A percentile compares a stretch with the other conserved stretches of the same genome.
phyloP scores from a whole-genome alignment of 202 grass and related monocot genomes.

The Setaria italica region DNA sequence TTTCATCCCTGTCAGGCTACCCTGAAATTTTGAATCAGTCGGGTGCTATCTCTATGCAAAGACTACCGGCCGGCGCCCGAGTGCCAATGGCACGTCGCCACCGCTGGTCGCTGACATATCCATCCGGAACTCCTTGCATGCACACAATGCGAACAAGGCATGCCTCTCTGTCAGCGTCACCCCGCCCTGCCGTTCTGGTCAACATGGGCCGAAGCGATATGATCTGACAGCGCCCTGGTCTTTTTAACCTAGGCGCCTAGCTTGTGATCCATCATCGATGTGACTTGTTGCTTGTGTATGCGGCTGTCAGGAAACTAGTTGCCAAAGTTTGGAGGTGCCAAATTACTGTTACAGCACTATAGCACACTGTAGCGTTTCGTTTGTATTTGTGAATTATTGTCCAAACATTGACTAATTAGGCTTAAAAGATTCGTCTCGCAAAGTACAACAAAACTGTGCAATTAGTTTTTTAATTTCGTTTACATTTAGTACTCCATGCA shows the following conservation, averaged over 20 bases:
- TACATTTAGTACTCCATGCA: too few species aligned
- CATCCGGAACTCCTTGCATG: neutral
- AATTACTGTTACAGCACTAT: too few species aligned
- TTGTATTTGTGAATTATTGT: too few species aligned
- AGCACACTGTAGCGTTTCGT: too few species aligned
- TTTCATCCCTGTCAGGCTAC: neutral
- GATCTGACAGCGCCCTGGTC: neutral
- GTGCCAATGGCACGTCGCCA: neutral
- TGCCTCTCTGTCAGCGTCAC: neutral
- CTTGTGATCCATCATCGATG: neutral
- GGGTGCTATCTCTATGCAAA: neutral
- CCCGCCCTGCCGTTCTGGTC: neutral
- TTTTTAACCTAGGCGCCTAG: neutral
- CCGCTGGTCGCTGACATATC: neutral
- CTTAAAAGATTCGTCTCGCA: too few species aligned
- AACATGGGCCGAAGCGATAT: neutral
- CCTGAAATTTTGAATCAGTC: neutral
- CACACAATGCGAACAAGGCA: neutral
- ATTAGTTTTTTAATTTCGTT: too few species aligned
- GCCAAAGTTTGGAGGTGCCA: too few species aligned
- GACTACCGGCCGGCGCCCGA: neutral
- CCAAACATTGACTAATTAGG: too few species aligned
- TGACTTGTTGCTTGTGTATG: neutral
- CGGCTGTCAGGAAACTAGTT: neutral
- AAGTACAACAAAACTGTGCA: too few species aligned